phyloP scores from a whole-genome alignment of 1,284 basidiomycete species.

The Albatrellus sp. region DNA sequence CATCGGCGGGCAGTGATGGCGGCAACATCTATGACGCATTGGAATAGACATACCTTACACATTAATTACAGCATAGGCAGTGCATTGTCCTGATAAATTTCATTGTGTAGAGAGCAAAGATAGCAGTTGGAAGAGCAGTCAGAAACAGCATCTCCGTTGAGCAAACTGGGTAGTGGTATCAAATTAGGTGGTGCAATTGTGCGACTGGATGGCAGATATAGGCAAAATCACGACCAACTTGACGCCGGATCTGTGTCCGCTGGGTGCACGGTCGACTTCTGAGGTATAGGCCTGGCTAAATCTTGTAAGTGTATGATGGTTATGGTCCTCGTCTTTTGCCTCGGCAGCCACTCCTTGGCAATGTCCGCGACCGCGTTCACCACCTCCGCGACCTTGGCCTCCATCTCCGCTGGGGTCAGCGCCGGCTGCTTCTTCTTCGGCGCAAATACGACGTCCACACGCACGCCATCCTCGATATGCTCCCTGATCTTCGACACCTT shows the following conservation, averaged over 20 bases:
- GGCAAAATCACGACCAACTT: too few relatives aligned
- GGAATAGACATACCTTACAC: neutral
- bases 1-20: conserved; percentile 13
- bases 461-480: conserved; percentile 46
- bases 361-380: conserved; percentile 29
- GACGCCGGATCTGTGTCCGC: neutral
- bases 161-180: too few relatives aligned
- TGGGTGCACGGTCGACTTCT: conserved; percentile 3
- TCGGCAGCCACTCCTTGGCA: conserved; percentile 38
- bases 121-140: too few relatives aligned
- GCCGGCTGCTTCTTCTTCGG: conserved; percentile 29
- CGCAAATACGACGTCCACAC: conserved; percentile 46
- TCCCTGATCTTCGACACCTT: conserved; percentile 51
- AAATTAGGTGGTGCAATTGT: too few relatives aligned
- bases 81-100: too few relatives aligned
- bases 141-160: too few relatives aligned
- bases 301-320: conserved; percentile 32
- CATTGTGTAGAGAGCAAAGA: too few relatives aligned
- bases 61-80: too few relatives aligned
- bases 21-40: neutral
- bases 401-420: conserved; percentile 23
- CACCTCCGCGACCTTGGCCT: conserved; percentile 28
- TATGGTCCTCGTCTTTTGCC: conserved; percentile 24
- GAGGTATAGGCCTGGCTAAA: conserved; percentile 14
- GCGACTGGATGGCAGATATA: too few relatives aligned